Conservation (phyloP, 805 yeast genomes). For the Saccharomycopsis sp. region DNA sequence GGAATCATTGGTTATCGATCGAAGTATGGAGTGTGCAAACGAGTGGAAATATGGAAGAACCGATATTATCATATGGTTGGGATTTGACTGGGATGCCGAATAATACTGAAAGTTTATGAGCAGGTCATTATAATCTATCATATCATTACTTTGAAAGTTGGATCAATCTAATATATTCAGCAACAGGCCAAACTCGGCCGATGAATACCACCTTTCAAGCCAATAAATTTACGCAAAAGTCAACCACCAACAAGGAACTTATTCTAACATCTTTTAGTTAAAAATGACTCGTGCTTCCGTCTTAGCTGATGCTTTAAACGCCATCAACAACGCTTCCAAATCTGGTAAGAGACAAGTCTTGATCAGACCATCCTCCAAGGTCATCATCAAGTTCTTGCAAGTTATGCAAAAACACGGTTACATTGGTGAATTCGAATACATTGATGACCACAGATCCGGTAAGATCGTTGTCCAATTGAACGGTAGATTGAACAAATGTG, state of each 20-base stretch:
- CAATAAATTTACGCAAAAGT: background rate
- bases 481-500: slow-evolving; percentile 98
- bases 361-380: slow-evolving; percentile 98
- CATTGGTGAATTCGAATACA: slow-evolving; percentile 98
- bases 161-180: too few relatives aligned
- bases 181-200: too few relatives aligned
- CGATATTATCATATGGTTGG: too few relatives aligned
- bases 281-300: slow-evolving; percentile 97
- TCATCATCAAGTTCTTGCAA: slow-evolving; percentile 90
- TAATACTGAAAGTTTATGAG: too few relatives aligned
- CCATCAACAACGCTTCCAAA: slow-evolving; percentile 98
- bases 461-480: slow-evolving; percentile 93
- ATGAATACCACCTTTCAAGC: background rate
- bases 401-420: slow-evolving; percentile 98
- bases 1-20: too few relatives aligned
- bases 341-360: slow-evolving; percentile 98
- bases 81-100: too few relatives aligned
- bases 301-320: slow-evolving; percentile 96
- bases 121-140: too few relatives aligned
- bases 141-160: too few relatives aligned
- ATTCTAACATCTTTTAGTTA: slow-evolving; percentile 10
- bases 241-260: background rate
- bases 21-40: too few relatives aligned
- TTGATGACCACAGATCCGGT: slow-evolving; percentile 98
- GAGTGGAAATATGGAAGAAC: too few relatives aligned